Evolutionary conservation across 495 filamentous ascomycete species (phyloP), one percentile per base, ranked within the genome.

Genomic region (Articulospora tetracladia): DNA sequence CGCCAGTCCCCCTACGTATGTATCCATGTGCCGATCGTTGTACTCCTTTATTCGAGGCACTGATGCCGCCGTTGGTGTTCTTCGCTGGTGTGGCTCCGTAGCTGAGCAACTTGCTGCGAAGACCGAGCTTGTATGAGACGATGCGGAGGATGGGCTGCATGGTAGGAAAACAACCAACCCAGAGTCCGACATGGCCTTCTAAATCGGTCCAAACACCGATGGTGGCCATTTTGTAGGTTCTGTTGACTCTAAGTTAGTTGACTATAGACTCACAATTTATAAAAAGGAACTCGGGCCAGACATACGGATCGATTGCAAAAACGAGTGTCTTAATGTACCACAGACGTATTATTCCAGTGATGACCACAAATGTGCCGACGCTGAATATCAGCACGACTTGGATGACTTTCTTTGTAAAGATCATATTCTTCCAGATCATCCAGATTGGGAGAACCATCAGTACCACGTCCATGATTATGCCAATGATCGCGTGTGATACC

Each of bases 121-220:
- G n/a, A 39, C 62, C 68, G 1, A 70, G 59, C 36, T 67, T 62
- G 48, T 54, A 58, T 0, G 65, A 65, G 22, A 67, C 1, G 1
- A 63, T 11, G 17, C 70, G 72, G 3, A 72, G 36, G 20, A 74
- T 25, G 1, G 69, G 69, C 26, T 72, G 70, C 15, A 72, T 32
- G 3, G 69, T 63, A 0, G 72, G 70, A 44, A 70, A 74, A 32
- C 64, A 72, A 19, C 62, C 59, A 60, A 69, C 70, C 72, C 72
- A 72, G 13, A 72, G 54, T 2, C 70, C 72, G 49, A 68, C 62
- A 48, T 74, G 70, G 28, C 69, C 64, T 47, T 74, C 70, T 26
- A 74, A 47, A 32, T 70, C 67, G 30, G 67, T 72, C 72, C 70
- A 72, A 4, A 67, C 54, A 23, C 65, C 63, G 19, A 70, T 63